These are phyloP conservation scores for Neonothopanus nambi DNA, from an alignment of 1,284 basidiomycete genomes.

Conservation along the genomic window DNA sequence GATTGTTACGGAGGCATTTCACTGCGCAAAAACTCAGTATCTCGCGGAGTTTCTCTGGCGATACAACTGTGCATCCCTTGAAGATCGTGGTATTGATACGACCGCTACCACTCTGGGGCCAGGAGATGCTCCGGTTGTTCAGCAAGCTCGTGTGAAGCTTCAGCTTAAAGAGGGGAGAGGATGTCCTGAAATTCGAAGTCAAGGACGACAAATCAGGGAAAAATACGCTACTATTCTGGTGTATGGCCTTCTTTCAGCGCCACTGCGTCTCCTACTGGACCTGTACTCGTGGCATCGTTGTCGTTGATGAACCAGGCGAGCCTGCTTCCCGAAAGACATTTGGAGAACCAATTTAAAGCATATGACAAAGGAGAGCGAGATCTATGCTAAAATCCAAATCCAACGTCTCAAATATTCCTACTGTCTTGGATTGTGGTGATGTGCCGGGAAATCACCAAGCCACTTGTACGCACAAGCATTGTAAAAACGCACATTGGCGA, in stretches of 20 bases:
- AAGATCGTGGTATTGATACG: no score
- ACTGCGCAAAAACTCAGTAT: neutral
- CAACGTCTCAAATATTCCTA: slow-evolving; percentile 19
- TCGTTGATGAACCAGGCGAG: neutral
- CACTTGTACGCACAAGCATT: slow-evolving; percentile 5
- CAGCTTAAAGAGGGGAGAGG: no score
- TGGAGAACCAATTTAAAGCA: slow-evolving; percentile 22
- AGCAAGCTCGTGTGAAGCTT: neutral
- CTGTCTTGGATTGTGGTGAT: slow-evolving; percentile 11
- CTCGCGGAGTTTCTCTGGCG: no score
- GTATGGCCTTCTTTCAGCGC: neutral
- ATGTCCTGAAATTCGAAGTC: slow-evolving; percentile 1
- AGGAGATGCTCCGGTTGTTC: slow-evolving; percentile 5
- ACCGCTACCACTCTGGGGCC: slow-evolving; percentile 10
- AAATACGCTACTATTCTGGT: neutral
- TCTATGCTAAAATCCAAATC: slow-evolving; percentile 22
- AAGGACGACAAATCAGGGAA: neutral
- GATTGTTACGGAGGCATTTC: neutral
- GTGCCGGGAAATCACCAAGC: neutral
- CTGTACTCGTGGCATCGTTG: slow-evolving; percentile 3
- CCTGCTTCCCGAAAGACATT: slow-evolving; percentile 12
- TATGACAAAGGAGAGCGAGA: slow-evolving; percentile 20
- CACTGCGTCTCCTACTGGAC: neutral
- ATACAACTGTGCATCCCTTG: no score
- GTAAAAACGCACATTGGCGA: slow-evolving; percentile 8